Percentiles rank a stretch among this genome's conserved stretches.
Conservation (phyloP, 2,329 filamentous ascomycete genomes). For the Fusarium pseudocircinatum region DNA sequence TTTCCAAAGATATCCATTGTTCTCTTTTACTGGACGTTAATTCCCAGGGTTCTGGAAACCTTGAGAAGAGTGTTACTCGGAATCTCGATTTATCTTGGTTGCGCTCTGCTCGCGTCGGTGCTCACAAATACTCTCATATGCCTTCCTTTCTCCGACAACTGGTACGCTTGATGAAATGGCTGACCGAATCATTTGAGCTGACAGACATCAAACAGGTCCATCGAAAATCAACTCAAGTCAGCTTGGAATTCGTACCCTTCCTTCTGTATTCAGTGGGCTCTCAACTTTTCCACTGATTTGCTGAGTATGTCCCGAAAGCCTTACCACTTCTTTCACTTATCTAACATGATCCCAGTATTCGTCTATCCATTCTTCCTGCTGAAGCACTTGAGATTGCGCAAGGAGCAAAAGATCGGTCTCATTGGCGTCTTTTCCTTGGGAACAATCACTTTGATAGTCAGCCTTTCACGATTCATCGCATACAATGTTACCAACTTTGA, state of each 20-base stretch:
- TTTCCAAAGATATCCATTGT: constrained; percentile 17
- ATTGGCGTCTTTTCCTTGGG: constrained; percentile 14
- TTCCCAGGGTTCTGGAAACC: background rate
- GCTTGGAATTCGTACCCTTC: constrained; percentile 14
- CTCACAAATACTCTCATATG: constrained; percentile 13
- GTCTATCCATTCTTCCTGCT: constrained; percentile 12
- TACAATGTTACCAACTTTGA: constrained; percentile 16
- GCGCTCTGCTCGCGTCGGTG: background rate
- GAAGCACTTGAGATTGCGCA: constrained; percentile 2
- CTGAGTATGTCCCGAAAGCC: background rate
- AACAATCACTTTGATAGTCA: background rate
- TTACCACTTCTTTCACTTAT: rapidly evolving
- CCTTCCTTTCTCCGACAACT: background rate
- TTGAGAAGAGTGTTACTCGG: background rate
- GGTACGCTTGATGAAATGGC: background rate
- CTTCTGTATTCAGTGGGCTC: constrained; percentile 7
- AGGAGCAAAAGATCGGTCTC: constrained; percentile 6
- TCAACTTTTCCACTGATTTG: constrained; percentile 13
- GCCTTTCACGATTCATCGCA: constrained; percentile 10
- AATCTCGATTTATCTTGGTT: constrained; percentile 1
- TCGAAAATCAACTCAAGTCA: constrained; percentile 8
- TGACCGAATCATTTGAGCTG: rapidly evolving
- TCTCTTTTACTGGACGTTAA: constrained; percentile 16
- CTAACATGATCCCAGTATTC: background rate
- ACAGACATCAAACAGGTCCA: background rate